phyloP scores from a whole-genome alignment of 192 early-diverging fungal genomes.

The Podila epigama region DNA sequence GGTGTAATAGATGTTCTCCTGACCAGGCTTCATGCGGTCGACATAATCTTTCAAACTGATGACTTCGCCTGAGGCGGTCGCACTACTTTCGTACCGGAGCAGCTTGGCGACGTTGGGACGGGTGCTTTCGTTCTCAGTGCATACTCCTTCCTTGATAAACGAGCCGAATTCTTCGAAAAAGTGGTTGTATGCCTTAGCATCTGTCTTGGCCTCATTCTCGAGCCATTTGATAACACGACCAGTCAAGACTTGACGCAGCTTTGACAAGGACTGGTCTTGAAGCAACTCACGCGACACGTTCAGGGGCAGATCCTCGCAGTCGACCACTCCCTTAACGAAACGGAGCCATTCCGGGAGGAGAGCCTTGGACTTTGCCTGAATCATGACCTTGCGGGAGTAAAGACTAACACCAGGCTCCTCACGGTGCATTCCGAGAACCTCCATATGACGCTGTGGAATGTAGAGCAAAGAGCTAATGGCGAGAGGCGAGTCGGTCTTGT shows the following conservation, averaged over 20 bases:
- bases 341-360: constrained; percentile 79
- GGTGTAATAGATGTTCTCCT: constrained; percentile 80
- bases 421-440: constrained; percentile 60
- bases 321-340: constrained; percentile 85
- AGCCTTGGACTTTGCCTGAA: constrained; percentile 69
- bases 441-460: constrained; percentile 66
- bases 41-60: constrained; percentile 77
- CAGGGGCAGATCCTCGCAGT: constrained; percentile 84
- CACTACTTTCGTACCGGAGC: constrained; percentile 62
- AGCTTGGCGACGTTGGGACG: constrained; percentile 63
- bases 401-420: constrained; percentile 67
- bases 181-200: constrained; percentile 53
- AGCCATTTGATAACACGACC: constrained; percentile 64
- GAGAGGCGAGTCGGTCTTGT: constrained; percentile 69
- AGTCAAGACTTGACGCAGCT: constrained; percentile 62
- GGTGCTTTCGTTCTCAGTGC: constrained; percentile 69
- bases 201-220: constrained; percentile 56
- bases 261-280: constrained; percentile 73
- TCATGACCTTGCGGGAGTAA: constrained; percentile 71
- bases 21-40: constrained; percentile 70
- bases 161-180: constrained; percentile 73
- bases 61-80: constrained; percentile 42
- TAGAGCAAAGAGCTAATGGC: constrained; percentile 66
- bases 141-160: constrained; percentile 79
- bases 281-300: constrained; percentile 87